These are phyloP conservation scores for Picea engelmannii DNA, from an alignment of 83 land plant genomes.

Conservation along the genomic window DNA sequence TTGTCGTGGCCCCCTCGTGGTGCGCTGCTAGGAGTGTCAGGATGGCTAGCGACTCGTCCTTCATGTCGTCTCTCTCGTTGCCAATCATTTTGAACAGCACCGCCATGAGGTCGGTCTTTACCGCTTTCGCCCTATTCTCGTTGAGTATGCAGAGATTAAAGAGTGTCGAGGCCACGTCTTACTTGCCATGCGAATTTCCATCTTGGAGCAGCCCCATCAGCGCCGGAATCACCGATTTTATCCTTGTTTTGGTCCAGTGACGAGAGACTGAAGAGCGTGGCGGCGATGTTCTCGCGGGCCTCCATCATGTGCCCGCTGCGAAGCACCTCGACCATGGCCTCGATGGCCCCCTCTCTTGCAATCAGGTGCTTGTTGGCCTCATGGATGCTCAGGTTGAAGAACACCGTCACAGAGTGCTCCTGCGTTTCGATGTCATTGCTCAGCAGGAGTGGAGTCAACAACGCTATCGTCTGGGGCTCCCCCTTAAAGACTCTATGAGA, in stretches of 20 bases:
- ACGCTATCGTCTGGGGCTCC: too few relatives aligned
- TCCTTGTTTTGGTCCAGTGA: slow-evolving; percentile 76
- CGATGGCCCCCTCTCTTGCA: too few relatives aligned
- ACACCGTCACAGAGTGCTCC: too few relatives aligned
- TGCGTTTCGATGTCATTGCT: too few relatives aligned
- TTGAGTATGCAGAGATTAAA: slow-evolving; percentile 59
- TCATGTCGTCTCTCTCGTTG: slow-evolving; percentile 25
- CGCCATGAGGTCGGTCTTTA: slow-evolving; percentile 49
- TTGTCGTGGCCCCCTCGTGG: slow-evolving; percentile 53
- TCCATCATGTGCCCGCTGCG: slow-evolving; percentile 57
- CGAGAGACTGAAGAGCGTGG: slow-evolving; percentile 76
- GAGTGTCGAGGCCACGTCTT: slow-evolving; percentile 78
- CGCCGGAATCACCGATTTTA: slow-evolving; percentile 65
- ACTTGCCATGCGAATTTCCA: slow-evolving; percentile 56
- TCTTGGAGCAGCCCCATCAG: slow-evolving; percentile 60
- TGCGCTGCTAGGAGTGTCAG: slow-evolving; percentile 57
- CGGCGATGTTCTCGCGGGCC: slow-evolving; percentile 73
- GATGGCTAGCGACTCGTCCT: slow-evolving; percentile 64
- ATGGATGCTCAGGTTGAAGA: too few relatives aligned
- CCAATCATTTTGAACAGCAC: slow-evolving; percentile 37
- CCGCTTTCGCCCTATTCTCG: slow-evolving; percentile 70
- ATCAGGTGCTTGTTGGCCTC: too few relatives aligned
- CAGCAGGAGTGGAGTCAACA: too few relatives aligned
- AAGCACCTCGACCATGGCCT: too few relatives aligned
- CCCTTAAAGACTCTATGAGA: too few relatives aligned